Base-by-base conservation (phyloP, 352 stramenopile species). In the Pythium myriotylum region DNA sequence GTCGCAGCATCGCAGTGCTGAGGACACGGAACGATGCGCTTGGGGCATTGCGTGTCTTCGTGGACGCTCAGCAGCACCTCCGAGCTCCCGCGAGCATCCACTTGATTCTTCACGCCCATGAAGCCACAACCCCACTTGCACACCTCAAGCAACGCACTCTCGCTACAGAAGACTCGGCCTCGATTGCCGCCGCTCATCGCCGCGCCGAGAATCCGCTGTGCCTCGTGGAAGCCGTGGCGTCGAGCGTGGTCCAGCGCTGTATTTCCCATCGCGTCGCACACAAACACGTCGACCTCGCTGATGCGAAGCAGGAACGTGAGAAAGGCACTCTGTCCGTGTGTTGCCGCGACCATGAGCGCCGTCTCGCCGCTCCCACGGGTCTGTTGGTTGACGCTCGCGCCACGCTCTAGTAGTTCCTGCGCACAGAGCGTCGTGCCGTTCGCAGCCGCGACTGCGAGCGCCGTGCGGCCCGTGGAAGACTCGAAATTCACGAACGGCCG, bases 71-170 rank as follows among this genome's bases (percentile, higher is more conserved):
- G 54, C 4, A 80, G 80, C 27, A 75, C 66, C 1, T 73, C 56
- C 22, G 19, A n/a, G 22, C 22, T n/a, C 39, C 55, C 2, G 79
- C 70, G 0, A 55, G n/a, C 24, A 45, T 84, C 67, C 14, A 48
- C 72, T 2, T 78, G 59, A 3, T 62, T 56, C 4, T 49, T 41
- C n/a, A n/a, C n/a, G 13, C 68, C 52, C 72, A 91, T 76, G 53
- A 88, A 79, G 5, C 81, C 77, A 20, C 81, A 91, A 17, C 79
- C 81, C 77, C 78, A 88, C 32, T 84, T 84, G 42, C 81, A 91
- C 0, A 88, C 70, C 0, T 76, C 72, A 26, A 77, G 84, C 16
- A 86, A 40, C 6, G 70, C 77, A 13, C 73, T 85, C 19, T 62
- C 45, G 13, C 62, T 72, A 22, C 60, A 62, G 29, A 79, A 75